Base-by-base conservation (phyloP, 495 filamentous ascomycete genomes). In the Aspergillus heteromorphus region DNA sequence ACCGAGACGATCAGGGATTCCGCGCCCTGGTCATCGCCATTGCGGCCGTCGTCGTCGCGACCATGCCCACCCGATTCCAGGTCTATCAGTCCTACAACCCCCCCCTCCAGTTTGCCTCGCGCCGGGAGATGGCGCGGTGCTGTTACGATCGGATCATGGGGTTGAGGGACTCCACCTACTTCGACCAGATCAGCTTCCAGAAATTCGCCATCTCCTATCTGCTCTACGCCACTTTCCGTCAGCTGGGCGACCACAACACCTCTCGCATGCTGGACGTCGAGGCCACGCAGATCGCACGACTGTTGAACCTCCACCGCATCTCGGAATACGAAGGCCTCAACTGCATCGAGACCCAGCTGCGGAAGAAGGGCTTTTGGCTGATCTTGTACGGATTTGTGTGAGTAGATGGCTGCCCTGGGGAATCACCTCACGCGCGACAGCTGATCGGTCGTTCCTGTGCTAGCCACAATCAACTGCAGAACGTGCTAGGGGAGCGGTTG, bases 321-420 rank as follows among this genome's bases (percentile, higher is more conserved):
- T 57, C 59, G 2, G 48, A 57, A 20, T 66, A 61, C 34, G 45
- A 49, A 9, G 62, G 57, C 4, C 50, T 67, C 2, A 65, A 63
- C 43, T 63, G 53, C 27, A 65, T 74, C 13, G 72, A 74, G 42
- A 75, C 66, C 6, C 60, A 76, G 57, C 67, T 69, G 30, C 71
- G 65, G 54, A 79, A 79, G 30, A 65, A 60, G 25, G 72, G 71
- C 1, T 62, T 55, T 54, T 76, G 73, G 55, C 66, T 65, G 23
- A 48, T 65, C 2, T 63, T 63, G 19, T 65, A 65, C 18, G 36
- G 25, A 16, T 61, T 54, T 53, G 61, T 66, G 64, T 66, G 49
- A 58, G 60, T 47, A 10, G 10, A 21, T 13, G 13, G 9, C 4
- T 23, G 40, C 2, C 5, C 17, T 13, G 5, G 17, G 20, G 9